Evolutionary conservation across 805 yeast genomes (phyloP), one percentile per base, ranked within the genome.

Genomic region (Isabelozyma rhagii): DNA sequence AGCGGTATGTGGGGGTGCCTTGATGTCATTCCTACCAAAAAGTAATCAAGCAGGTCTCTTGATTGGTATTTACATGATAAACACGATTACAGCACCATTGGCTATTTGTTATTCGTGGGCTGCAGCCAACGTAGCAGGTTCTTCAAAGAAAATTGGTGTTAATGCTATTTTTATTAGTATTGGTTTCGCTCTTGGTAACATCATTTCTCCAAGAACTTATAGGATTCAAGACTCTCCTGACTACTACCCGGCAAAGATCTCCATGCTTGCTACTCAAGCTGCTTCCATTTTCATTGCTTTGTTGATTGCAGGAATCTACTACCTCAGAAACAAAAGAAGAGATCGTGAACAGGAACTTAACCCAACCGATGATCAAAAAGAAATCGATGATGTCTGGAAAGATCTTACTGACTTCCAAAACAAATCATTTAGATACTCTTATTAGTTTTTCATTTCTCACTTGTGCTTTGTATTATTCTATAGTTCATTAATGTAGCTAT

Each of bases 1-100:
- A 11, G 64, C 62, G 6, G 51, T 60, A 21, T 50, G 56, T 27
- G 64, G 64, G 1, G 61, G 56, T 39, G 61, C 59, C 7, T 51
- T 57, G 31, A 48, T 58, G 52, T 52, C 54, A 18, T 47, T 62
- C 42, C 45, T 61, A 48, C 61, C 58, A 44, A 52, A 53, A 51
- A 42, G 48, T 45, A 60, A 61, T 54, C 34, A 60, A 59, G 67
- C 62, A 38, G 64, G 68, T 46, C 48, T 60, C 41, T 50, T 67
- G 43, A 54, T 62, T 49, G 68, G 67, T 42, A 57, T 61, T 47
- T 56, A 64, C 8, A 59, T 53, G 47, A 51, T 51, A 9, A 53
- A 51, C 39, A 47, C 51, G 8, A 50, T 52, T 17, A 52, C 55
- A 15, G 49, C 55, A 25, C 56, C 56, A 21, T 51, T 51, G 28